Evolutionary conservation across 805 yeast genomes (phyloP), one percentile per base, ranked within the genome.

Genomic region (Maudiozyma turicensis): DNA sequence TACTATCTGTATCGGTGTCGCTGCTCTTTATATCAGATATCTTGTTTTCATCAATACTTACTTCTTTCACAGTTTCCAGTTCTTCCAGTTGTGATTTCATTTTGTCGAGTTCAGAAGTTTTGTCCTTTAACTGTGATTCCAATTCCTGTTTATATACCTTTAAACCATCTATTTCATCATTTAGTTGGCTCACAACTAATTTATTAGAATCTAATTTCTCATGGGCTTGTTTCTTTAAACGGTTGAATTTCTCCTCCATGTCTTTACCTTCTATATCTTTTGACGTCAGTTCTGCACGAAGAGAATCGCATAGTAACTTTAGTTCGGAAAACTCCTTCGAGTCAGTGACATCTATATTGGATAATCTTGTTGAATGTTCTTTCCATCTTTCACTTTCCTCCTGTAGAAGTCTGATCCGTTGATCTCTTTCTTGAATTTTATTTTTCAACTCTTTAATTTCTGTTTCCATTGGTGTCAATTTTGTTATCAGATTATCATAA

Each of bases 111-210:
- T 38, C 40, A 15, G 26, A 38, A n/a, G n/a, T 13, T 10, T 41
- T 39, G 3, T 45, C 30, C 11, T 45, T 29, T 8, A 49, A 15
- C 5, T 33, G 3, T 10, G 28, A 15, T 47, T 45, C 33, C 15
- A 49, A 41, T 9, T 10, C 20, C 32, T 48, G 44, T 9, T 45
- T 42, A 11, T 44, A 41, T 14, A 41, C 39, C 49, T 48, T 45
- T 13, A 46, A 9, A 15, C 42, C 44, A 20, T 48, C 62, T 11
- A 71, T 52, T 50, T 72, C 67, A 6, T 56, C 50, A 43, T 64
- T 75, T 40, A 80, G 61, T 6, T 65, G 68, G 35, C 68, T 66
- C 31, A 73, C 62, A 8, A 67, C 66, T 6, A 58, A 56, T 44
- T 59, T 60, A 3, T 63, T 55, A 7, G 60, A 59, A 46, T 63